A percentile compares a stretch with the other conserved stretches of the same genome.
Evolutionary conservation across 2,329 filamentous ascomycete genomes (phyloP).

Genomic region (Colletotrichum falcatum): DNA sequence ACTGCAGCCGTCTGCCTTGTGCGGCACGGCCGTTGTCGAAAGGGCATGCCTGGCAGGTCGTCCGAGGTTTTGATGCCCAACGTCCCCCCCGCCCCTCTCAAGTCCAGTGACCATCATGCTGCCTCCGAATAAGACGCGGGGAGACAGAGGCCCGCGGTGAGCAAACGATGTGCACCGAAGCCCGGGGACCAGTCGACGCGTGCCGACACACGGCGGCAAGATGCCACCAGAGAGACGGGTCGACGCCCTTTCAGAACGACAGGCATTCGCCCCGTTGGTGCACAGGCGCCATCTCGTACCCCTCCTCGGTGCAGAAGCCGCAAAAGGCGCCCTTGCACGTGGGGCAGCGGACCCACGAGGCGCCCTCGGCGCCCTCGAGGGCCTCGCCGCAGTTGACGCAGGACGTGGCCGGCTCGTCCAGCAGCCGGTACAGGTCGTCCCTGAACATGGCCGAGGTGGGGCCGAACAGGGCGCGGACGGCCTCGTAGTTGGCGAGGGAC

Average conservation of each 20-base stretch:
- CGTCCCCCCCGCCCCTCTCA: too few species aligned
- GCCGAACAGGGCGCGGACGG: not conserved
- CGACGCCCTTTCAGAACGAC: not conserved
- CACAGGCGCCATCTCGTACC: not conserved
- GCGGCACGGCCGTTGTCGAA: not conserved
- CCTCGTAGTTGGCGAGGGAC: not conserved
- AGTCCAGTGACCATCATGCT: too few species aligned
- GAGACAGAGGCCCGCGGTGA: too few species aligned
- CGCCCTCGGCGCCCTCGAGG: not conserved
- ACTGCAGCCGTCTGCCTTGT: not conserved
- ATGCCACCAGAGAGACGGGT: not conserved
- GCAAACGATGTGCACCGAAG: not conserved
- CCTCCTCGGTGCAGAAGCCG: not conserved
- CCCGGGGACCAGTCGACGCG: not conserved
- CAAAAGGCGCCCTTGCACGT: not conserved
- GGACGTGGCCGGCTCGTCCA: not conserved
- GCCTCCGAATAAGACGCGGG: not conserved
- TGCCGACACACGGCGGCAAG: not conserved
- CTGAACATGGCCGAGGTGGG: not conserved
- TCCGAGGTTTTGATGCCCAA: not conserved
- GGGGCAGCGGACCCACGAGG: not conserved
- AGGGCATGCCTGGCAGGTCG: not conserved
- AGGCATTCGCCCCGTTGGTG: not conserved
- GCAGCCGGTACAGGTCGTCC: not conserved
- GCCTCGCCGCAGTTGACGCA: not conserved